Evolutionary conservation across 2,329 filamentous ascomycete species (phyloP), one percentile per base, ranked within the genome.

Genomic region (Aspergillus unguis): DNA sequence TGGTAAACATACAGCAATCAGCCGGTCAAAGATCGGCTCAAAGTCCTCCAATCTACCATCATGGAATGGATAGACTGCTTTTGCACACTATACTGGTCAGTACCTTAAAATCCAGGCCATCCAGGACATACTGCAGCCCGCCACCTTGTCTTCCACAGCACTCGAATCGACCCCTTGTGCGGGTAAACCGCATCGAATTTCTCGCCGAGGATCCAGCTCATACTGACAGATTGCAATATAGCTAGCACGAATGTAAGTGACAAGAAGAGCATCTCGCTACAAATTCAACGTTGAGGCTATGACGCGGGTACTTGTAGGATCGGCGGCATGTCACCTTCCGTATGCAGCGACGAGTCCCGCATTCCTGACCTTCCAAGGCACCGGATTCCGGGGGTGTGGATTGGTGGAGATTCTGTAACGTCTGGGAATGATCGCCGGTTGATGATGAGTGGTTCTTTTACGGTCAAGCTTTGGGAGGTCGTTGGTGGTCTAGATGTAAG

Each of bases 111-210:
- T n/a, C n/a, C n/a, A n/a, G n/a, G n/a, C n/a, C n/a, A n/a, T n/a
- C n/a, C 25, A 7, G 27, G 10, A 42, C 79, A 52, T 71, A 85
- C 84, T 4, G 84, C 84, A 59, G 80, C 75, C 70, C 85, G 85
- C 87, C 87, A 91, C 70, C 88, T 89, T 5, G 84, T 87, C 71
- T 88, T 85, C 87, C 88, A 91, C 28, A 88, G 72, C 7, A 79
- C 78, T 63, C 80, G 75, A 59, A 86, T 84, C 26, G 80, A 80
- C 32, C 77, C 74, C 59, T 85, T 81, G 63, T 86, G 84, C 23
- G 82, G 77, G 42, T 77, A 75, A 42, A 73, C 65, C 31, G 74
- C 71, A 51, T 77, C 65, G 59, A 79, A 77, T 48, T 73, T 75
- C 49, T 77, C 73, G 55, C 76, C 77, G 35, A 79, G 56, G 28